Evolutionary conservation across 164 flowering plant species (phyloP), one percentile per base, ranked within the genome.

Genomic region (Sedum album): DNA sequence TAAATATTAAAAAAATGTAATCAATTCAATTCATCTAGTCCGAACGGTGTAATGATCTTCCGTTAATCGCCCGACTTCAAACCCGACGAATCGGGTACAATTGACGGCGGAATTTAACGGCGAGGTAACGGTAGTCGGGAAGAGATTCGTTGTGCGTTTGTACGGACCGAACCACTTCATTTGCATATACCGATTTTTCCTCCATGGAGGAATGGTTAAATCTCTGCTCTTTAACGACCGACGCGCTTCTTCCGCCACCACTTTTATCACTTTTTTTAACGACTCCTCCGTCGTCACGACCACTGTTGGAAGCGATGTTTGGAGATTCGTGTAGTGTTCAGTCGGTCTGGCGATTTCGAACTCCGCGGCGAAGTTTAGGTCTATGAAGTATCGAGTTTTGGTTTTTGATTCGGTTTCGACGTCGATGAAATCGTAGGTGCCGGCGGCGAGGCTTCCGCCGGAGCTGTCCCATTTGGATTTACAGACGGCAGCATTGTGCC

Each of bases 261-360:
- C 46, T 66, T 73, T 73, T 21, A 88, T 77, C 60, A 90, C 68
- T 69, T 68, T 78, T 82, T 79, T 84, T 77, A 90, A 18, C 30
- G 84, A 83, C 23, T 88, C 93, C 14, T 61, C 10, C 48, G 53
- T 78, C 6, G 92, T 90, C 10, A 87, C 80, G 73, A 76, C 83
- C n/a, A 82, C 76, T 21, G 67, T 65, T 1, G 96, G 98, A 49
- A 90, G 73, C 0, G 63, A 25, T 42, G 68, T 38, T 15, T 76
- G n/a, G 1, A 87, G 46, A 4, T 51, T 38, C 26, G 49, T 17
- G 77, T 86, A 93, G 26, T 73, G 63, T 6, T 20, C 60, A 15
- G 88, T 79, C n/a, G 91, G 87, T 44, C 96, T 63, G 17, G 98
- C 98, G 77, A 93, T 82, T 75, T 83, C 87, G 77, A 93, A 93